A percentile compares a stretch with the other conserved stretches of the same genome.
These are phyloP conservation scores for Senecio squalidus DNA, from an alignment of 140 eudicot genomes.

Conservation along the genomic window DNA sequence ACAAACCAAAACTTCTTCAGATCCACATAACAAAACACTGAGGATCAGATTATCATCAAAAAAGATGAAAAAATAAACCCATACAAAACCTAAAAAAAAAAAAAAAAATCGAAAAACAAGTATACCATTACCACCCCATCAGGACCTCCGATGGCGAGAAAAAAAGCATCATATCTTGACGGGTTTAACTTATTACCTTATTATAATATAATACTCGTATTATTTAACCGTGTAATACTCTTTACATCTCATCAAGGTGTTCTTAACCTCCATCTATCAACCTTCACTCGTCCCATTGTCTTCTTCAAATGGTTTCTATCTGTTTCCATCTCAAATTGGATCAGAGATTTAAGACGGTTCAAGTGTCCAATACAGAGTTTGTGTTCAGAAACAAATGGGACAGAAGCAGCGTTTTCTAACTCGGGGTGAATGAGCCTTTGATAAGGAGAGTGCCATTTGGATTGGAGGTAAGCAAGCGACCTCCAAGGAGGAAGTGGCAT, in stretches of 20 bases:
- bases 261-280: constrained; percentile 41
- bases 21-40: constrained; percentile 43
- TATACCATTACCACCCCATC: constrained; percentile 28
- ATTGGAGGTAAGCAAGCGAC: constrained; percentile 69
- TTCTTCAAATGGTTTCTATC: constrained; percentile 48
- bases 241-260: constrained; percentile 43
- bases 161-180: constrained; percentile 28
- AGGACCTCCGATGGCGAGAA: constrained; percentile 30
- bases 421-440: constrained; percentile 35
- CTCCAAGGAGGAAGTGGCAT: constrained; percentile 99
- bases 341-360: constrained; percentile 52
- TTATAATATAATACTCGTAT: too few relatives aligned
- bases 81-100: constrained; percentile 7
- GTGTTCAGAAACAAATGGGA: constrained; percentile 30
- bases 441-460: constrained; percentile 86
- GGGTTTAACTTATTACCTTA: constrained; percentile 19
- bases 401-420: constrained; percentile 8
- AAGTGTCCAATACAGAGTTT: constrained; percentile 60
- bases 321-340: constrained; percentile 53
- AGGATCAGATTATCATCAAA: constrained; percentile 36
- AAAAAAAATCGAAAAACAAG: constrained; percentile 1
- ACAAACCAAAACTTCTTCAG: constrained; percentile 30
- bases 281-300: constrained; percentile 40
- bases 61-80: constrained; percentile 25
- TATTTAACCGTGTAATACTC: constrained; percentile 16